Base-by-base conservation (phyloP, 2,329 filamentous ascomycete species). In the Fusarium avenaceum region DNA sequence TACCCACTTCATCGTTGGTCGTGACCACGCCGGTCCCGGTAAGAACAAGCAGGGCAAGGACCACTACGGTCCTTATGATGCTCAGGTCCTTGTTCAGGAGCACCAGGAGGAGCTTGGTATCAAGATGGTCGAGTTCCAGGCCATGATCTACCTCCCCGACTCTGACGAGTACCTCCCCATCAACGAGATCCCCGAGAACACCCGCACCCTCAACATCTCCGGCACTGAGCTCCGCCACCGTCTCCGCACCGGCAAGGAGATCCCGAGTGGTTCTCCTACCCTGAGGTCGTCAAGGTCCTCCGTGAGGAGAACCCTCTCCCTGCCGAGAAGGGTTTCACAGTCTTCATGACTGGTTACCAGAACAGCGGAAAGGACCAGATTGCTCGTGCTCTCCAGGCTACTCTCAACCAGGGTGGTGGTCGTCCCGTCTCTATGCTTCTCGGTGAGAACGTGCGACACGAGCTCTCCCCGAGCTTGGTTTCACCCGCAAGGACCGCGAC, bases 251-350 rank as follows among this genome's bases (percentile, higher is more conserved):
- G 96, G 96, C 74, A 92, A 92, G 75, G 93, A 97, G 74, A 99
- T 99, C 75, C 96, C 73, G 94, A 96, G 82, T 99, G 96, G 96
- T 99, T 99, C 88, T 98, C 96, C 32, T 99, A 99, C 86, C 95
- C 96, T 67, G 96, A 99, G 85, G 96, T 99, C 74, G 96, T 99
- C 82, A 90, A 90, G 81, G 96, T 98, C 49, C 91, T 99, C 66
- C 91, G 96, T 76, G 94, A 99, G 85, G 97, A 95, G 73, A 96
- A 98, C 85, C 96, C 95, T 49, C 89, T 96, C 51, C 92, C 96
- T 72, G 90, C 89, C 75, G 88, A 91, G 77, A 96, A 99, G 85
- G 96, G 96, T 69, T 99, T 99, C 88, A 98, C 96, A 68, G 88
- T 99, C 81, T 97, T 99, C 90, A 87, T 99, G 71, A 98, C 96